These are phyloP conservation scores for Pleurozium schreberi DNA, from an alignment of 225 moss, liverwort and hornwort genomes.

Conservation along the genomic window DNA sequence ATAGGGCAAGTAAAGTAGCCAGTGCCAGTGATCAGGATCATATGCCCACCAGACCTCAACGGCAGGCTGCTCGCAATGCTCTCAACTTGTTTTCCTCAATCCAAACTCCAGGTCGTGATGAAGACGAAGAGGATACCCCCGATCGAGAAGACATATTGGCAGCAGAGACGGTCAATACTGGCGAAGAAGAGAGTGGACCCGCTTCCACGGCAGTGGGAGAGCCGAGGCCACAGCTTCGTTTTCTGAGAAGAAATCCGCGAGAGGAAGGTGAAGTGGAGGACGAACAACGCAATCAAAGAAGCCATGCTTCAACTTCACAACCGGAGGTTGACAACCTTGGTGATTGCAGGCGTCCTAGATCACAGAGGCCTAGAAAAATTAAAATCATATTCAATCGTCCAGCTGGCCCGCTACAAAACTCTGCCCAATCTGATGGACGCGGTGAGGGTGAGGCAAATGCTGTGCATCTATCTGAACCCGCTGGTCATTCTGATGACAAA, in stretches of 20 bases:
- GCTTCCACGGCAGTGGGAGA: constrained; percentile 6
- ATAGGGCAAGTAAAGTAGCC: constrained; percentile 18
- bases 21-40: constrained; percentile 48
- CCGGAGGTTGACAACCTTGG: constrained; percentile 65
- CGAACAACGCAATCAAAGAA: constrained; percentile 8
- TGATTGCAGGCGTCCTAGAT: constrained; percentile 88
- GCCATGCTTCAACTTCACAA: constrained; percentile 26
- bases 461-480: constrained; percentile 2
- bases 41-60: constrained; percentile 59
- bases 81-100: constrained; percentile 67
- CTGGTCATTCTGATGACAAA: not conserved
- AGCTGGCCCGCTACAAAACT: constrained; percentile 19
- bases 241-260: constrained; percentile 17
- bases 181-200: constrained; percentile 9
- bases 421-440: constrained; percentile 19
- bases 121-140: constrained; percentile 30
- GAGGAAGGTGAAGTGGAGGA: constrained; percentile 25
- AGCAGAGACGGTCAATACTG: not conserved
- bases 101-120: constrained; percentile 44
- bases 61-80: constrained; percentile 90
- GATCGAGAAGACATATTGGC: constrained; percentile 22
- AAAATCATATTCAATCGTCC: constrained; percentile 72
- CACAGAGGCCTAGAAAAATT: constrained; percentile 58
- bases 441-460: constrained; percentile 5
- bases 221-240: constrained; percentile 23